These are phyloP conservation scores for Monascus purpureus DNA, from an alignment of 495 filamentous ascomycete species.

Conservation along the genomic window DNA sequence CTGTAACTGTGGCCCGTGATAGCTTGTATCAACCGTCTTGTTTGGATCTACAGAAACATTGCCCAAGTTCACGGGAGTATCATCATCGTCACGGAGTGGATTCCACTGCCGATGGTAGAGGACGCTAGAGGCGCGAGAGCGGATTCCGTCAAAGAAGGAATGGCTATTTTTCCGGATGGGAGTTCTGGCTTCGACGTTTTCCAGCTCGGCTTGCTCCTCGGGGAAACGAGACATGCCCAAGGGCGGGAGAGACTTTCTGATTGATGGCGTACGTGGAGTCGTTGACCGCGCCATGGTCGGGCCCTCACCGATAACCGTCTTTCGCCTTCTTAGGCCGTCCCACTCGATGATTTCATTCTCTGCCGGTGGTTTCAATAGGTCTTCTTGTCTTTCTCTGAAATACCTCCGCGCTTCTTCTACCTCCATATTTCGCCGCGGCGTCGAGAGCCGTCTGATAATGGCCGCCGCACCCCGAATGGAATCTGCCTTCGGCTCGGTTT, in stretches of 20 bases:
- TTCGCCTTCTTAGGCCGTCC: conserved; percentile 80
- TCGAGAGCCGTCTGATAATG: conserved; percentile 73
- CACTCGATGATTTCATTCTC: conserved; percentile 77
- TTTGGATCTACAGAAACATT: conserved; percentile 42
- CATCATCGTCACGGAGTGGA: too few species aligned
- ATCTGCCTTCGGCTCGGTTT: conserved; percentile 91
- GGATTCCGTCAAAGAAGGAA: conserved; percentile 45
- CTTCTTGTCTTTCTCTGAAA: conserved; percentile 58
- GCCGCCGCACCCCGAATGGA: conserved; percentile 87
- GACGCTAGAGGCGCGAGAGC: conserved; percentile 29
- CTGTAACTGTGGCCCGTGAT: conserved; percentile 10
- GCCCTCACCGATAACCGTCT: conserved; percentile 48
- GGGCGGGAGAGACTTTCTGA: conserved; percentile 56
- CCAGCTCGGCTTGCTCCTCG: conserved; percentile 33
- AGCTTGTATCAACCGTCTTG: conserved; percentile 31
- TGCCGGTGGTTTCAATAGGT: conserved; percentile 56
- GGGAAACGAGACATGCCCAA: conserved; percentile 83
- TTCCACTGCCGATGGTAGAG: conserved; percentile 25
- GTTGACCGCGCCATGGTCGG: conserved; percentile 19
- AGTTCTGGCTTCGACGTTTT: conserved; percentile 12
- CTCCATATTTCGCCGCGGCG: conserved; percentile 63
- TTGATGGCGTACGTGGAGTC: conserved; percentile 18
- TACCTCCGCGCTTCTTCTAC: conserved; percentile 66
- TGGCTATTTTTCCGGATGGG: conserved; percentile 18
- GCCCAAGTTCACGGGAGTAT: conserved; percentile 47